These are phyloP conservation scores for Inga oerstediana DNA, from an alignment of 306 rosid genomes.

Conservation along the genomic window DNA sequence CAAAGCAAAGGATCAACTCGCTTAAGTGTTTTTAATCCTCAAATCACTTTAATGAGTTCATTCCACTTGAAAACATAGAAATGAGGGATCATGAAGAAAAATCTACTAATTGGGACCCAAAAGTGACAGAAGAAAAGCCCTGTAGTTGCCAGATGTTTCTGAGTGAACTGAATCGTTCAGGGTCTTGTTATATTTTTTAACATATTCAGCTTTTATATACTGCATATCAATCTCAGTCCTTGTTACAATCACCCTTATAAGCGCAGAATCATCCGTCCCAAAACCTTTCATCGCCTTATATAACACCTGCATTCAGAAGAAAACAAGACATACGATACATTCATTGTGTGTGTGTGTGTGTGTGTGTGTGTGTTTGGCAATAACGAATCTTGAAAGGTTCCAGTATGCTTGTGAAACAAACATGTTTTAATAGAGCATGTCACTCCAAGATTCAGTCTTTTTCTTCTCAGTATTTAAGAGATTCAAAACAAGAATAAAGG, in stretches of 20 bases:
- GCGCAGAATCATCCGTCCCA: slow-evolving; percentile 68
- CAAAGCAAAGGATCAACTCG: no score
- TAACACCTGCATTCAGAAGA: slow-evolving; percentile 51
- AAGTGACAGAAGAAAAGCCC: slow-evolving; percentile 68
- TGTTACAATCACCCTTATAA: slow-evolving; percentile 67
- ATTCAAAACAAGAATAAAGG: background rate
- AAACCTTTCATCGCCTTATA: slow-evolving; percentile 75
- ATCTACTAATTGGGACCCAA: slow-evolving; percentile 53
- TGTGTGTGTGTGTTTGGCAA: background rate
- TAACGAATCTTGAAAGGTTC: slow-evolving; percentile 3
- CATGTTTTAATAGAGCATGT: background rate
- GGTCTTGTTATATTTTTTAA: slow-evolving; percentile 59
- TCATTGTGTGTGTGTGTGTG: no score
- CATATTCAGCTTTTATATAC: slow-evolving; percentile 69
- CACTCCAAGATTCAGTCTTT: background rate
- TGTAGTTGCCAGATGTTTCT: slow-evolving; percentile 75
- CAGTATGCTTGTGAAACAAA: slow-evolving; percentile 15
- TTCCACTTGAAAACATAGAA: background rate
- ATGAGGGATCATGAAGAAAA: slow-evolving; percentile 7
- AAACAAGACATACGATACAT: background rate
- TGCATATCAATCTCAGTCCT: slow-evolving; percentile 76
- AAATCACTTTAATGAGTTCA: no score
- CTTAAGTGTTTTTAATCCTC: no score
- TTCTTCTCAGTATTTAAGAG: background rate
- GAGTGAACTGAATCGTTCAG: slow-evolving; percentile 76